phyloP scores from a whole-genome alignment of 495 filamentous ascomycete genomes.

The Penicillium odoratum region DNA sequence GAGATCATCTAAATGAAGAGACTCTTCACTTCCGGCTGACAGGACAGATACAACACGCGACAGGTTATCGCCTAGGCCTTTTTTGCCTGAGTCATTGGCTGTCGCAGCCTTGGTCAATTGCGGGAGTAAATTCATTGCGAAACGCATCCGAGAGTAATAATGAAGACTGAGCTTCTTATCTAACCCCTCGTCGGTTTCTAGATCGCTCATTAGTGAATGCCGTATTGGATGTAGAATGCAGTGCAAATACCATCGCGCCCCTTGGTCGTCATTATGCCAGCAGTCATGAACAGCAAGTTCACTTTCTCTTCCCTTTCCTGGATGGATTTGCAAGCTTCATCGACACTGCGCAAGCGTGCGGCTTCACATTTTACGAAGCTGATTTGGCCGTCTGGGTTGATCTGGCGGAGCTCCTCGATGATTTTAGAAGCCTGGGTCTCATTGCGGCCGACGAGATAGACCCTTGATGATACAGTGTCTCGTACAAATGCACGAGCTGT shows the following conservation, averaged over 20 bases:
- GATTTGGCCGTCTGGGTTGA: constrained; percentile 39
- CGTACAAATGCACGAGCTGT: constrained; percentile 58
- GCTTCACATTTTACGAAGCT: constrained; percentile 57
- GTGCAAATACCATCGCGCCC: constrained; percentile 27
- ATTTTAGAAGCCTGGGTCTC: constrained; percentile 34
- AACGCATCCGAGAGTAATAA: constrained; percentile 69
- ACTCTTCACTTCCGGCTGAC: constrained; percentile 51
- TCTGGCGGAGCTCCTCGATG: constrained; percentile 34
- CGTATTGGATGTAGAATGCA: background rate
- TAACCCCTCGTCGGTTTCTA: constrained; percentile 62
- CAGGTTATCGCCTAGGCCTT: constrained; percentile 21
- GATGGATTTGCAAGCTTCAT: constrained; percentile 58
- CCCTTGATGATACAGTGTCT: constrained; percentile 44
- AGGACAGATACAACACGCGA: constrained; percentile 62
- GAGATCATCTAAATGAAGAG: constrained; percentile 50
- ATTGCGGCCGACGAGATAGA: constrained; percentile 53
- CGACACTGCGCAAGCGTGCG: constrained; percentile 56
- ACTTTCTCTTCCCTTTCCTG: constrained; percentile 53
- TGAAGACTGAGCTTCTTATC: constrained; percentile 55
- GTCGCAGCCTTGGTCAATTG: constrained; percentile 43
- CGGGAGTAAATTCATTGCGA: constrained; percentile 62
- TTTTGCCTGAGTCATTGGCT: background rate
- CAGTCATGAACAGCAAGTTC: constrained; percentile 57
- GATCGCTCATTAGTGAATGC: constrained; percentile 6
- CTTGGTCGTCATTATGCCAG: constrained; percentile 31